Conservation (phyloP, 139 green algal species). For the Pleodorina starrii region DNA sequence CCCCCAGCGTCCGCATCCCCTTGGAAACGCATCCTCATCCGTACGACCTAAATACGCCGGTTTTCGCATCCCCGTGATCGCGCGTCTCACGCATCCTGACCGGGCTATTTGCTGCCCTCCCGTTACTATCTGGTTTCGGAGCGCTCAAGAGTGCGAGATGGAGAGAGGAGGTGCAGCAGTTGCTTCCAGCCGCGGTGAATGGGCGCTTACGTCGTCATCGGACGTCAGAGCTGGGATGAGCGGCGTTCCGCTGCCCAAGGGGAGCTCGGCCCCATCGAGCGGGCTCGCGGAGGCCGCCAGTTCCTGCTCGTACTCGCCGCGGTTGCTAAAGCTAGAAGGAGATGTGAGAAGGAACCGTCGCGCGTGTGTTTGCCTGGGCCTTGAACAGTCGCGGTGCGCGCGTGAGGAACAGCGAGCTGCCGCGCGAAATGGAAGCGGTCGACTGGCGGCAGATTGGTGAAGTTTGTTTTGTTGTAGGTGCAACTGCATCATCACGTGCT, state of each 20-base stretch:
- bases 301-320: not conserved
- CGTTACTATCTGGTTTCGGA: too few species aligned
- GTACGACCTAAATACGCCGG: too few species aligned
- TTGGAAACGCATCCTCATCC: too few species aligned
- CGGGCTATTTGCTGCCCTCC: too few species aligned
- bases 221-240: not conserved
- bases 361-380: not conserved
- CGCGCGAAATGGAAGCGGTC: not conserved
- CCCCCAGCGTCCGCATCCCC: too few species aligned
- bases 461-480: not conserved
- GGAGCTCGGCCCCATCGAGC: constrained; percentile 17
- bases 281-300: constrained; percentile 21
- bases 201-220: constrained; percentile 42
- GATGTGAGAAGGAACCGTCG: not conserved
- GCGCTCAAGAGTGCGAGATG: too few species aligned
- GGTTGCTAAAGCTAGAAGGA: not conserved
- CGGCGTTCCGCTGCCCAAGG: not conserved
- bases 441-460: constrained; percentile 1
- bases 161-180: too few species aligned
- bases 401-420: not conserved
- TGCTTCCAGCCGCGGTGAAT: too few species aligned
- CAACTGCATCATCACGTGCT: not conserved
- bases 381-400: not conserved
- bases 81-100: too few species aligned
- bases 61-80: too few species aligned